phyloP scores from a whole-genome alignment of 768 basidiomycete genomes.

The Mycena sanguinolenta region DNA sequence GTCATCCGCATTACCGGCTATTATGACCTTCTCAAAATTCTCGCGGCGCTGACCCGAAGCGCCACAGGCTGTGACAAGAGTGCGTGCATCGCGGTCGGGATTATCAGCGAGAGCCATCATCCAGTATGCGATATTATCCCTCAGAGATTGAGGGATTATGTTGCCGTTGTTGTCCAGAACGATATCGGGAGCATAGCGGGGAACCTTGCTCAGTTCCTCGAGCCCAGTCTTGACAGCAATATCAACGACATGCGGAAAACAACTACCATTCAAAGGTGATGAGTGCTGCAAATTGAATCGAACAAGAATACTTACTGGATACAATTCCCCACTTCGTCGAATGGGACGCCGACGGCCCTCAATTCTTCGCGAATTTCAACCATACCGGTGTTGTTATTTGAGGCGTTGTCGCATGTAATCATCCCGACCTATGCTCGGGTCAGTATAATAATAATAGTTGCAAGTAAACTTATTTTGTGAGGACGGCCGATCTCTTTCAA shows the following conservation, averaged over 20 bases:
- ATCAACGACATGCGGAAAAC: constrained; percentile 40
- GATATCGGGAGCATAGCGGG: not conserved
- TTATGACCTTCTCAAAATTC: constrained; percentile 55
- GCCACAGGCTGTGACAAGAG: constrained; percentile 27
- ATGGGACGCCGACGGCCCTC: constrained; percentile 24
- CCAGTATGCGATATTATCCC: constrained; percentile 15
- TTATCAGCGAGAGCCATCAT: not conserved
- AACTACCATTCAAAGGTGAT: too few species aligned
- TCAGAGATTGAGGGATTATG: not conserved
- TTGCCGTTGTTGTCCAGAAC: not conserved
- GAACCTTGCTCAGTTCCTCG: constrained; percentile 25
- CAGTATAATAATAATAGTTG: too few species aligned
- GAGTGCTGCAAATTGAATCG: too few species aligned
- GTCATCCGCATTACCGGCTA: constrained; percentile 22
- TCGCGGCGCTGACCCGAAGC: constrained; percentile 33
- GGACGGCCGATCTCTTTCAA: constrained; percentile 21
- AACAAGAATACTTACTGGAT: constrained; percentile 15
- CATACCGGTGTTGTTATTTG: constrained; percentile 9
- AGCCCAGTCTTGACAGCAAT: constrained; percentile 34
- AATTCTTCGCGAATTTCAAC: not conserved
- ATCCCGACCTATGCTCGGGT: not conserved
- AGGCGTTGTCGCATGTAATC: constrained; percentile 18
- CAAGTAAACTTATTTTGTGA: too few species aligned
- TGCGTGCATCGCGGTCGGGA: constrained; percentile 53
- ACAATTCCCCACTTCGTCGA: constrained; percentile 32